Percentiles rank a stretch among this genome's conserved stretches.
Evolutionary conservation across 2,329 filamentous ascomycete genomes (phyloP).

Genomic region (Botrytis fragariae): DNA sequence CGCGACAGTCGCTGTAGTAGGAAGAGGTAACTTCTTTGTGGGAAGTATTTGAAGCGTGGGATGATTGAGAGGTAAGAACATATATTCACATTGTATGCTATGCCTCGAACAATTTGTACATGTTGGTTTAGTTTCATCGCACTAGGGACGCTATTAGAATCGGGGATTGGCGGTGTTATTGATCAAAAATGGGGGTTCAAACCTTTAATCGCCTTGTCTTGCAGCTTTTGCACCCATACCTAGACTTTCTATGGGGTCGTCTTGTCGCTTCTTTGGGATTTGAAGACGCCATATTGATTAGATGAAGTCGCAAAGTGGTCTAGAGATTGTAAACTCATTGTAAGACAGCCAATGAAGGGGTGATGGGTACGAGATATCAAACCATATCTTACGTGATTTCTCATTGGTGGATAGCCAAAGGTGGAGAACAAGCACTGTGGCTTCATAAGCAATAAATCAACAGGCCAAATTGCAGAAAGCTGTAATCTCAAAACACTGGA

Average conservation of each 20-base stretch:
- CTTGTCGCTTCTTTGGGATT: background rate
- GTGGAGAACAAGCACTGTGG: background rate
- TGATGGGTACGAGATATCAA: background rate
- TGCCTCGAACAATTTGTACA: conserved; percentile 3
- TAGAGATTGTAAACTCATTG: background rate
- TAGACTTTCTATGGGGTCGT: conserved; percentile 10
- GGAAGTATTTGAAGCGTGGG: background rate
- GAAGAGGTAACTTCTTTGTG: background rate
- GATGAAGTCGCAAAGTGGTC: background rate
- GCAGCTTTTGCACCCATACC: conserved; percentile 17
- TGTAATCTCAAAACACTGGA: background rate
- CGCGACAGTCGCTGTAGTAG: background rate
- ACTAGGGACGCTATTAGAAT: background rate
- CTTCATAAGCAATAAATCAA: background rate
- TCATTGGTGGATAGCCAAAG: background rate
- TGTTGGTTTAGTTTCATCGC: conserved; percentile 11
- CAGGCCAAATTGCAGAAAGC: background rate
- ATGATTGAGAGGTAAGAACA: background rate
- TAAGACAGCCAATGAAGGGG: background rate
- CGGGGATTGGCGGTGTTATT: too few relatives aligned
- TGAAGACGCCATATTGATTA: background rate
- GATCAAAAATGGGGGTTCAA: background rate
- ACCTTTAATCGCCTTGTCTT: conserved; percentile 12
- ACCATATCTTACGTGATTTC: background rate
- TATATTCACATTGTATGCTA: background rate